Percentiles rank a stretch among this genome's conserved stretches.
Evolutionary conservation across 2,329 filamentous ascomycete genomes (phyloP).

Genomic region (Fusarium sp.): DNA sequence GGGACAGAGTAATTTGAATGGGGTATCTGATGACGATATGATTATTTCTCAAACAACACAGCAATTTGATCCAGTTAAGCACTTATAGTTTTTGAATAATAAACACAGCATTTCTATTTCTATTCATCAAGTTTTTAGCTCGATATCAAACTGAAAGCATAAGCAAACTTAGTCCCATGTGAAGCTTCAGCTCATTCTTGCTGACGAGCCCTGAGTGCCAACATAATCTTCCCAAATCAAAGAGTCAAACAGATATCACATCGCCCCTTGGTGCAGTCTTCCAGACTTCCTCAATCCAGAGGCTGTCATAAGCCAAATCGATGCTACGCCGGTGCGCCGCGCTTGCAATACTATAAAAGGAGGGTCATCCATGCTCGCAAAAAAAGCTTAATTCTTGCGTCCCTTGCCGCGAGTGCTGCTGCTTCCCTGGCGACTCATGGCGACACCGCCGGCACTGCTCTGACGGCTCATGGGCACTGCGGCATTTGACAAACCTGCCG

Average conservation of each 20-base stretch:
- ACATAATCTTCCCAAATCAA: slow-evolving; percentile 20
- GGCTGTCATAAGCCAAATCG: slow-evolving; percentile 30
- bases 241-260: slow-evolving; percentile 32
- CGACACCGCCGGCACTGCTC: slow-evolving; percentile 67
- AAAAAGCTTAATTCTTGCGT: slow-evolving; percentile 51
- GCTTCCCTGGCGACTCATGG: slow-evolving; percentile 69
- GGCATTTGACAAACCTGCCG: slow-evolving; percentile 50
- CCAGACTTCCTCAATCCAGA: slow-evolving; percentile 23
- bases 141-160: slow-evolving; percentile 23
- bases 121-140: slow-evolving; percentile 33
- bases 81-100: slow-evolving; percentile 19
- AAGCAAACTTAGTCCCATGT: slow-evolving; percentile 13
- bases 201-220: slow-evolving; percentile 13
- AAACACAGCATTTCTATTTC: slow-evolving; percentile 41
- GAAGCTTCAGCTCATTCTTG: slow-evolving; percentile 10
- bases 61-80: background rate
- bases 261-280: slow-evolving; percentile 13
- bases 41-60: background rate
- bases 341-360: slow-evolving; percentile 50
- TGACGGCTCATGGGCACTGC: slow-evolving; percentile 68
- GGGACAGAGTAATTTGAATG: background rate
- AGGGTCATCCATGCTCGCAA: slow-evolving; percentile 17
- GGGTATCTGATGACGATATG: background rate
- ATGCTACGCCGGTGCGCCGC: slow-evolving; percentile 47
- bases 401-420: slow-evolving; percentile 64